phyloP scores from a whole-genome alignment of 2,329 filamentous ascomycete genomes.

The Chlorencoelia australis region DNA sequence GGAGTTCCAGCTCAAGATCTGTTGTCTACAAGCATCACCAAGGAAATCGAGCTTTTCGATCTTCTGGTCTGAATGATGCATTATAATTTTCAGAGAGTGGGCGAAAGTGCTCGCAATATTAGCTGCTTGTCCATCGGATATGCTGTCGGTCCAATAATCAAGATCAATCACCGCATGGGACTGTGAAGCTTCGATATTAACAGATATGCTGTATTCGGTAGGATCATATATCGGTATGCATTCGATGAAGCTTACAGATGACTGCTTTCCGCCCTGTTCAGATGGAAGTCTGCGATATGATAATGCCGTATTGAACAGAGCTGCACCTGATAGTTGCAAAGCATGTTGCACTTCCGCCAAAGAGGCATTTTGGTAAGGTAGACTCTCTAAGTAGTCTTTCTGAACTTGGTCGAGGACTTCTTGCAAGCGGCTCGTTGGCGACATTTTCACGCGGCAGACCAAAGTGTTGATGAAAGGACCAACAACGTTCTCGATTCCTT shows the following conservation, averaged over 20 bases:
- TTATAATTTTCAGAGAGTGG: slow-evolving; percentile 27
- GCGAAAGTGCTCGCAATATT: slow-evolving; percentile 32
- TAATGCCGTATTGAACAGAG: neutral
- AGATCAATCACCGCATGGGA: slow-evolving; percentile 29
- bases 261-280: neutral
- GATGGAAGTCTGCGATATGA: neutral
- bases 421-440: slow-evolving; percentile 17
- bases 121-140: slow-evolving; percentile 31
- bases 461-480: slow-evolving; percentile 32
- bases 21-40: no score
- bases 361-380: slow-evolving; percentile 31
- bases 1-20: neutral
- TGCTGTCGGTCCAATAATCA: slow-evolving; percentile 32
- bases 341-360: slow-evolving; percentile 29
- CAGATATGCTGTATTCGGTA: slow-evolving; percentile 31
- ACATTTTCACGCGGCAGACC: slow-evolving; percentile 15
- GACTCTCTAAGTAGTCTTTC: slow-evolving; percentile 24
- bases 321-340: slow-evolving; percentile 2
- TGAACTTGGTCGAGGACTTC: slow-evolving; percentile 21
- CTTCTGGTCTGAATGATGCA: slow-evolving; percentile 1
- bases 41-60: slow-evolving; percentile 4
- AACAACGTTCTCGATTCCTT: neutral
- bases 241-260: slow-evolving; percentile 24
- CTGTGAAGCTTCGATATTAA: slow-evolving; percentile 31
- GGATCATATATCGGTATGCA: slow-evolving; percentile 29